These are phyloP conservation scores for Sphaerulina musiva DNA, from an alignment of 2,329 filamentous ascomycete species.

Conservation along the genomic window DNA sequence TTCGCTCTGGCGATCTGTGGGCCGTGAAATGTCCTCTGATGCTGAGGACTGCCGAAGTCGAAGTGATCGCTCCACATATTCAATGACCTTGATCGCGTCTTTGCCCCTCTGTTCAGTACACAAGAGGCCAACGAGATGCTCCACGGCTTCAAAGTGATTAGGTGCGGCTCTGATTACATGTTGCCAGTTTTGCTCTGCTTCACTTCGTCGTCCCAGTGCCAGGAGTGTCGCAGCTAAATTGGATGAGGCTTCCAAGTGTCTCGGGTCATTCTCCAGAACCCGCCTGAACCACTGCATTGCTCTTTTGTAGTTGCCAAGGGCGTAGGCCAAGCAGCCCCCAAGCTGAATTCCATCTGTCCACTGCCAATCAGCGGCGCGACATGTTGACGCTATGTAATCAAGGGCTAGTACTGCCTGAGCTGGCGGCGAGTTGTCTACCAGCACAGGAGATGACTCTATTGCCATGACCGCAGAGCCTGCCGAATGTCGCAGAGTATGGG, in stretches of 20 bases:
- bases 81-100: slow-evolving; percentile 82
- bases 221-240: slow-evolving; percentile 87
- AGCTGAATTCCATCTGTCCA: slow-evolving; percentile 93
- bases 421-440: slow-evolving; percentile 33
- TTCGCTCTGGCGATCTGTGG: slow-evolving; percentile 53
- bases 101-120: slow-evolving; percentile 73
- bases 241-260: slow-evolving; percentile 85
- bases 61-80: slow-evolving; percentile 71
- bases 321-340: slow-evolving; percentile 86
- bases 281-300: slow-evolving; percentile 68
- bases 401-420: slow-evolving; percentile 60
- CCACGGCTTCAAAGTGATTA: slow-evolving; percentile 87
- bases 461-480: slow-evolving; percentile 32
- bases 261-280: slow-evolving; percentile 53
- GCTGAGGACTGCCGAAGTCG: slow-evolving; percentile 49
- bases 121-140: slow-evolving; percentile 83
- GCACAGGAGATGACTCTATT: slow-evolving; percentile 16
- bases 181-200: slow-evolving; percentile 81
- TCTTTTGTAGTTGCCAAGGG: slow-evolving; percentile 74
- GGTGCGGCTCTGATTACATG: slow-evolving; percentile 76
- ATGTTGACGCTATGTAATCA: slow-evolving; percentile 65
- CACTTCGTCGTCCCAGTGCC: slow-evolving; percentile 70
- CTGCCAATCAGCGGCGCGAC: slow-evolving; percentile 71
- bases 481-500: slow-evolving; percentile 25
- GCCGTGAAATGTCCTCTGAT: slow-evolving; percentile 43